phyloP scores from a whole-genome alignment of 2,329 filamentous ascomycete species.

The Fusarium sp. region DNA sequence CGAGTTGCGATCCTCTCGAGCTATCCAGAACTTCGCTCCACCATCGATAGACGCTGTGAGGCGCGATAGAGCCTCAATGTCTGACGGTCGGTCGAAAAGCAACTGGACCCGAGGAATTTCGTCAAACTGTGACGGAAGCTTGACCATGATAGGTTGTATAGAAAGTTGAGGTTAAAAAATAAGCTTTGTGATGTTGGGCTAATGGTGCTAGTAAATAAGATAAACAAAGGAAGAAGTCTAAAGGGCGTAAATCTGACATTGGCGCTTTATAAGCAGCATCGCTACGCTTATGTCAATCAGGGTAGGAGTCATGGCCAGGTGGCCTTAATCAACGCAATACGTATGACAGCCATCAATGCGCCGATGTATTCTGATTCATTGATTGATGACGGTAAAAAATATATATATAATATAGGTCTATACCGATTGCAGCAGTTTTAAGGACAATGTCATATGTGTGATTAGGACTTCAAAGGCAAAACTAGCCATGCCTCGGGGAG shows the following conservation, averaged over 20 bases:
- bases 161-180: no score
- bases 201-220: neutral
- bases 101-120: conserved; percentile 27
- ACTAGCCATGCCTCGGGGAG: neutral
- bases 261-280: conserved; percentile 15
- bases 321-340: neutral
- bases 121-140: conserved; percentile 15
- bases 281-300: neutral
- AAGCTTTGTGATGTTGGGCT: no score
- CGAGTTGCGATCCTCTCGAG: conserved; percentile 32
- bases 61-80: conserved; percentile 25
- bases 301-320: neutral
- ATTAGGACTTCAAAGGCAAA: neutral
- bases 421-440: no score
- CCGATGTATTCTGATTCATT: neutral
- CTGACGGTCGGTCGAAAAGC: conserved; percentile 22
- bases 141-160: neutral
- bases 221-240: neutral
- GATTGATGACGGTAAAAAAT: neutral
- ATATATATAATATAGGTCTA: no score
- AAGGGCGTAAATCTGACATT: conserved; percentile 14
- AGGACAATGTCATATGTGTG: no score
- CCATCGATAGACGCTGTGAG: conserved; percentile 8
- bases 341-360: rapidly evolving
- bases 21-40: conserved; percentile 16